phyloP scores from a whole-genome alignment of 2,329 filamentous ascomycete species.

The Colletotrichum lupini region DNA sequence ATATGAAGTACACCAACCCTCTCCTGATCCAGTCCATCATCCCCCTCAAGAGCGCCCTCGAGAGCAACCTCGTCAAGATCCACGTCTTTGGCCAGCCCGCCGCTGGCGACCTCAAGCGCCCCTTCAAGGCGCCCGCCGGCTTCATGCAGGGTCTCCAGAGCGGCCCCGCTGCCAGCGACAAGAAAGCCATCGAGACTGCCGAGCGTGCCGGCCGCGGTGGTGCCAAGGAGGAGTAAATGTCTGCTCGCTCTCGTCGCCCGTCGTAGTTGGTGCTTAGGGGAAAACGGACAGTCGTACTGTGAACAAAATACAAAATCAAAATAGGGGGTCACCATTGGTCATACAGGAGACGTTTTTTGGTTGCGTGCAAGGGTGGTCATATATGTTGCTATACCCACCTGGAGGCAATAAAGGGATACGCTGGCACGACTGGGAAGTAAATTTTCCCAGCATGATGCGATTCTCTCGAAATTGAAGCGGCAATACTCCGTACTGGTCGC shows the following conservation, averaged over 20 bases:
- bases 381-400: background rate
- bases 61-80: slow-evolving; percentile 96
- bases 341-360: background rate
- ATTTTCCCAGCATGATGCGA: background rate
- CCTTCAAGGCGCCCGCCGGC: slow-evolving; percentile 88
- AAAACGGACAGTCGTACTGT: background rate
- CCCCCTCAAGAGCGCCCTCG: slow-evolving; percentile 93
- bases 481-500: background rate
- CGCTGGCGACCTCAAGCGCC: slow-evolving; percentile 89
- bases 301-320: slow-evolving; percentile 37
- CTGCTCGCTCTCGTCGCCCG: background rate
- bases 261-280: background rate
- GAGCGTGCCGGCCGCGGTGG: slow-evolving; percentile 80
- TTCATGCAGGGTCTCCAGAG: slow-evolving; percentile 84
- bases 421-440: background rate
- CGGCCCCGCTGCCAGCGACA: slow-evolving; percentile 86
- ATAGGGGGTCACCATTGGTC: background rate
- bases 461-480: background rate
- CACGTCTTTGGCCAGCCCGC: slow-evolving; percentile 90
- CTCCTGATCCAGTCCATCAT: slow-evolving; percentile 99
- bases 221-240: slow-evolving; percentile 75
- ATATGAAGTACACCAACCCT: slow-evolving; percentile 99
- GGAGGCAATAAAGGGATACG: background rate
- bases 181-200: slow-evolving; percentile 84
- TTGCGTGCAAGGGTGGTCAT: background rate